Evolutionary conservation across 768 basidiomycete genomes (phyloP).

Genomic region (Naematelia aurantialba): DNA sequence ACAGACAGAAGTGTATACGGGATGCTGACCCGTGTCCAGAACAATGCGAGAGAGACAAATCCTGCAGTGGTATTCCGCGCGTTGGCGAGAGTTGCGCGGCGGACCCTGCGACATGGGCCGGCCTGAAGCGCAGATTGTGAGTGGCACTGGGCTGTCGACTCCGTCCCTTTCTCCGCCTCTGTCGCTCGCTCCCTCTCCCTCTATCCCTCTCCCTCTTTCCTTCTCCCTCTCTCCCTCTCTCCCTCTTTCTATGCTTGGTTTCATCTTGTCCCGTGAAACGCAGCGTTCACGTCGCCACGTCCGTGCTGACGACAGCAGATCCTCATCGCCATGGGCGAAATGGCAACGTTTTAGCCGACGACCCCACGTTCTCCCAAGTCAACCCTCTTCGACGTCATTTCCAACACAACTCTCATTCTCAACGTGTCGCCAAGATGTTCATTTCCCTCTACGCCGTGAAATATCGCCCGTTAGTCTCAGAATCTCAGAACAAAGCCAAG

Average conservation of each 20-base stretch:
- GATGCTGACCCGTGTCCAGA: constrained; percentile 13
- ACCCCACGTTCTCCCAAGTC: neutral
- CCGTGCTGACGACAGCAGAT: constrained; percentile 22
- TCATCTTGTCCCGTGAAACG: too few species aligned
- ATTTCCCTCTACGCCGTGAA: too few species aligned
- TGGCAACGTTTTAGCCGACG: constrained; percentile 23
- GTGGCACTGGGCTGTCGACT: constrained; percentile 4
- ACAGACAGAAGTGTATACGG: too few species aligned
- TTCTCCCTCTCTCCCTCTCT: neutral
- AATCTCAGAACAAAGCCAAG: too few species aligned
- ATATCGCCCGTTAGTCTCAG: too few species aligned
- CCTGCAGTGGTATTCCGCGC: constrained; percentile 37
- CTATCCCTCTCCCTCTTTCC: neutral
- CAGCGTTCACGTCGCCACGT: neutral
- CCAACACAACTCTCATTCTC: neutral
- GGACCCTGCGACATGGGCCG: constrained; percentile 47
- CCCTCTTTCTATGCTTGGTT: neutral
- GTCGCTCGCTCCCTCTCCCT: neutral
- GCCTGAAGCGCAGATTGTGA: constrained; percentile 45
- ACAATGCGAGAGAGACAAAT: constrained; percentile 39
- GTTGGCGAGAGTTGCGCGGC: constrained; percentile 41
- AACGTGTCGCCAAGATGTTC: neutral
- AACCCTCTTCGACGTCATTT: neutral
- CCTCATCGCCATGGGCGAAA: constrained; percentile 34
- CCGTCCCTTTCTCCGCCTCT: neutral